Percentiles rank a stretch among this genome's conserved stretches.
Conservation (phyloP, 2,329 filamentous ascomycete species). For the Calonectria henricotiae region DNA sequence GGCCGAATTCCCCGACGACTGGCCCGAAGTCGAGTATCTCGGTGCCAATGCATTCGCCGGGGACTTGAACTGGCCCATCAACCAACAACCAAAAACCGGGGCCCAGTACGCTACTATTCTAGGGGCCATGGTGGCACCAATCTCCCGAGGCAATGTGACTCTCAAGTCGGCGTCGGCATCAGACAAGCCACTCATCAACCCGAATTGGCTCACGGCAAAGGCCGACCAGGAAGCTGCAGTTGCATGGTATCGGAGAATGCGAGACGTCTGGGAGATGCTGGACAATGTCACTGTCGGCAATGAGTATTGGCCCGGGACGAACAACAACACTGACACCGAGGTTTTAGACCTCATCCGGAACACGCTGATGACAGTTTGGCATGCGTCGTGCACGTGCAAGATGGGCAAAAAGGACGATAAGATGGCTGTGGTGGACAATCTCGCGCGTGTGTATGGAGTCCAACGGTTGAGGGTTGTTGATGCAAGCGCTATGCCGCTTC, state of each 20-base stretch:
- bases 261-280: constrained; percentile 45
- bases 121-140: constrained; percentile 58
- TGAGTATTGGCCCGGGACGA: constrained; percentile 59
- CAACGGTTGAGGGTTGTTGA: constrained; percentile 40
- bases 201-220: constrained; percentile 63
- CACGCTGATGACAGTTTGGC: constrained; percentile 47
- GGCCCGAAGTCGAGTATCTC: constrained; percentile 58
- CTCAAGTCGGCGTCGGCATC: constrained; percentile 57
- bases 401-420: constrained; percentile 44
- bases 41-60: constrained; percentile 14
- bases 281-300: constrained; percentile 49
- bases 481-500: constrained; percentile 34
- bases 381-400: constrained; percentile 47
- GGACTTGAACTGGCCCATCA: constrained; percentile 12
- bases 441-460: constrained; percentile 44
- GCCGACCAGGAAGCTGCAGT: constrained; percentile 64
- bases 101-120: constrained; percentile 48
- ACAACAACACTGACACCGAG: constrained; percentile 61
- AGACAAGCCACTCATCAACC: constrained; percentile 63
- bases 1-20: constrained; percentile 53
- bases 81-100: constrained; percentile 39
- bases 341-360: constrained; percentile 58
- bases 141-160: constrained; percentile 64
- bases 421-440: constrained; percentile 43
- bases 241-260: constrained; percentile 53